Percentiles rank a stretch among this genome's conserved stretches.
These are phyloP conservation scores for Aspergillus felis DNA, from an alignment of 2,329 filamentous ascomycete species.

Conservation along the genomic window DNA sequence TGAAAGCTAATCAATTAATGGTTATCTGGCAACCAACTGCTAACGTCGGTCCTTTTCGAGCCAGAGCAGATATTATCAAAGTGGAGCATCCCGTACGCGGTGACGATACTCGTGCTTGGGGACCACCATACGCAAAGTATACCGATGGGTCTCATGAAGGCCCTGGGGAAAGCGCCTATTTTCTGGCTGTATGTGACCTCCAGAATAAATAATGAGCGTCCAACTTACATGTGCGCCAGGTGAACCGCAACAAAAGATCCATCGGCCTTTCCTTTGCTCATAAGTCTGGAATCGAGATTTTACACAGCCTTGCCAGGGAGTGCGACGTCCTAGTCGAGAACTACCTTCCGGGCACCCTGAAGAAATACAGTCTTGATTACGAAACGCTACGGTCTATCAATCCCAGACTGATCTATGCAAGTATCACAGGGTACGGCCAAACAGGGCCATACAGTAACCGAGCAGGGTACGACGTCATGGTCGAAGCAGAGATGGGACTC, in stretches of 20 bases:
- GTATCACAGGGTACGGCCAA: constrained; percentile 95
- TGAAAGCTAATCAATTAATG: neutral
- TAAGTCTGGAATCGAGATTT: constrained; percentile 73
- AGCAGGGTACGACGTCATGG: constrained; percentile 98
- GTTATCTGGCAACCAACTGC: neutral
- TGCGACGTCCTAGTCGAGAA: constrained; percentile 96
- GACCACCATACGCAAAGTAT: constrained; percentile 86
- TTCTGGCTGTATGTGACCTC: constrained; percentile 64
- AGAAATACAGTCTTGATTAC: constrained; percentile 90
- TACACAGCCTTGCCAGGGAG: constrained; percentile 77
- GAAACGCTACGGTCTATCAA: constrained; percentile 76
- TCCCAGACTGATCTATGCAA: constrained; percentile 84
- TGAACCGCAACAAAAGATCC: constrained; percentile 96
- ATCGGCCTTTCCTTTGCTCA: constrained; percentile 88
- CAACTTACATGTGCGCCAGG: constrained; percentile 48
- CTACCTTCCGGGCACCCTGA: constrained; percentile 83
- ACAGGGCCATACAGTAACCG: constrained; percentile 83
- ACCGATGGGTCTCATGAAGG: constrained; percentile 54
- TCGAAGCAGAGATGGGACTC: constrained; percentile 93
- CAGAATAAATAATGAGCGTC: neutral
- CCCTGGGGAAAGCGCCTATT: constrained; percentile 92
- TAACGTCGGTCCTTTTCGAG: neutral
- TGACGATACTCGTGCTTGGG: constrained; percentile 95
- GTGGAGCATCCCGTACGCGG: constrained; percentile 88
- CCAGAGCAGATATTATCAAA: constrained; percentile 92